These are phyloP conservation scores for Mycena haematopus DNA, from an alignment of 768 basidiomycete genomes.

Conservation along the genomic window DNA sequence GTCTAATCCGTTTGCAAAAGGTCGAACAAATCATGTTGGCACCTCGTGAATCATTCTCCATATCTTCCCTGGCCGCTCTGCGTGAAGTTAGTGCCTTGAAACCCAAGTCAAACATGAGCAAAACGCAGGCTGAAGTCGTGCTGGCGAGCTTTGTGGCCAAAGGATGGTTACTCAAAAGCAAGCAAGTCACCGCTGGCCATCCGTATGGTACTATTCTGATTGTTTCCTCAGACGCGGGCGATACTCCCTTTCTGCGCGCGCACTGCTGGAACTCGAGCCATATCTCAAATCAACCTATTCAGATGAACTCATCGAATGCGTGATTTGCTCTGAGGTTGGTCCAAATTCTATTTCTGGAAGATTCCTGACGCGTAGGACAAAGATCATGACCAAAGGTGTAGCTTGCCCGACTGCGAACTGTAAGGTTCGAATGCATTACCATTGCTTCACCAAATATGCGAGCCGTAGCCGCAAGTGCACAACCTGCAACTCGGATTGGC, in stretches of 20 bases:
- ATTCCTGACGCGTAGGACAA: slow-evolving; percentile 2
- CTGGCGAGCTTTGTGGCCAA: slow-evolving; percentile 84
- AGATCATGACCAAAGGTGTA: slow-evolving; percentile 76
- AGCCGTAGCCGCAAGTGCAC: slow-evolving; percentile 57
- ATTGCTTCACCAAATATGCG: slow-evolving; percentile 65
- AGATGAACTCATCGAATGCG: slow-evolving; percentile 75
- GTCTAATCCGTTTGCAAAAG: slow-evolving; percentile 44
- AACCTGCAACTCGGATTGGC: slow-evolving; percentile 66
- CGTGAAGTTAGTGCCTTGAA: slow-evolving; percentile 70
- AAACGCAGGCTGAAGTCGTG: slow-evolving; percentile 75
- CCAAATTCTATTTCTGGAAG: neutral
- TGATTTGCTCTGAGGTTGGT: slow-evolving; percentile 72
- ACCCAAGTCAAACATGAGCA: slow-evolving; percentile 66
- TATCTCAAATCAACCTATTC: slow-evolving; percentile 80
- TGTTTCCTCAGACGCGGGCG: slow-evolving; percentile 58
- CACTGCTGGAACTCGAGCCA: slow-evolving; percentile 72
- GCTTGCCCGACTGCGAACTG: slow-evolving; percentile 69
- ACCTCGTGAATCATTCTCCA: slow-evolving; percentile 72
- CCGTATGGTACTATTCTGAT: neutral
- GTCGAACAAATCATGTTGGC: slow-evolving; percentile 89
- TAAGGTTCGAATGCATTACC: slow-evolving; percentile 65
- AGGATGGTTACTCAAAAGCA: slow-evolving; percentile 80
- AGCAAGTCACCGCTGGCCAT: slow-evolving; percentile 48
- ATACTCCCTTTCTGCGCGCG: slow-evolving; percentile 78
- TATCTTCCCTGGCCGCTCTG: slow-evolving; percentile 78